Evolutionary conservation across 169 alveolate species (phyloP), one percentile per base, ranked within the genome.

Genomic region (Plasmodium relictum): DNA sequence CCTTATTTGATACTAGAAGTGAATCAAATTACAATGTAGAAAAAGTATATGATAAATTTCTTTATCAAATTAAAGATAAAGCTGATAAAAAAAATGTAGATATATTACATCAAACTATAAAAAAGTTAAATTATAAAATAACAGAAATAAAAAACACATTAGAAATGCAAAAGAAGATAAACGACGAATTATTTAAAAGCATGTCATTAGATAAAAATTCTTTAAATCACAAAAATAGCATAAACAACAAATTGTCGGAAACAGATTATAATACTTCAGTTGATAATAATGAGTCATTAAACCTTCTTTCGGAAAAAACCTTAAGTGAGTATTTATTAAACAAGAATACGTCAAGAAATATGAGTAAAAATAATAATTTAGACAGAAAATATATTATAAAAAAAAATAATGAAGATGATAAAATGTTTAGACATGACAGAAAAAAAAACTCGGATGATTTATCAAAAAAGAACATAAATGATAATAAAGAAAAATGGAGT

Each of bases 1-100:
- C 89, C 2, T 31, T 50, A 18, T 70, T 18, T 48, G 63, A 22
- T 16, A 22, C 63, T 37, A 48, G 44, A 8, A n/a, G 71, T 10
- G 68, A 76, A 54, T 12, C 76, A 68, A 76, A 76, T 54, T 37
- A 22, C 26, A 52, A 78, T 42, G 41, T 56, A 9, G 89, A 78
- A 78, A 78, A 78, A 20, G 18, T 78, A 76, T 78, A 78, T 44
- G 63, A 78, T 9, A 78, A 63, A 18, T 78, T 78, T 48, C 59
- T 41, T 9, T 50, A 70, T 22, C 56, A 78, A 58, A 78, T 78
- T 45, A 58, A 45, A 39, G 89, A 78, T 9, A 78, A 78, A 70
- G 89, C 89, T 12, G 89, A 78, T 42, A 52, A 56, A 69, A 78
- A 78, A 65, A 78, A 70, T 56, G 89, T 78, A 63, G 89, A 78